Evolutionary conservation across 768 basidiomycete genomes (phyloP).

Genomic region (Pleurotus sapidus): DNA sequence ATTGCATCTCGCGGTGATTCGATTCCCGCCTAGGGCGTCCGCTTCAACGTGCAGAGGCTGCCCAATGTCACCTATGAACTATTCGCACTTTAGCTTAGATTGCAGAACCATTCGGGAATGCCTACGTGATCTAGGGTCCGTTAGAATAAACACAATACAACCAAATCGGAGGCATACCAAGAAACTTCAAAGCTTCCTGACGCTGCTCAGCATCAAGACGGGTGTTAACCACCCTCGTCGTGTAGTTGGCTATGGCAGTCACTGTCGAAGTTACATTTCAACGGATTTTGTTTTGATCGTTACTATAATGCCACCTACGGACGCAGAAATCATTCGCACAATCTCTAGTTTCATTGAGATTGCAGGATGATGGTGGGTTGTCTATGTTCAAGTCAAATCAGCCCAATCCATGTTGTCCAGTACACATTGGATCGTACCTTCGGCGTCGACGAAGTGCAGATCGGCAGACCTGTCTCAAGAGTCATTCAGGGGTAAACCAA

Average conservation of each 20-base stretch:
- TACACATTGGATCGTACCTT: conserved; percentile 23
- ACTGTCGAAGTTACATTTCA: conserved; percentile 24
- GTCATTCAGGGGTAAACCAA: not conserved
- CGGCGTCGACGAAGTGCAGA: conserved; percentile 51
- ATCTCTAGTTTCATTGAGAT: conserved; percentile 43
- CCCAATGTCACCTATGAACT: conserved; percentile 48
- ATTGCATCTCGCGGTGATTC: conserved; percentile 35
- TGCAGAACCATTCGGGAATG: not conserved
- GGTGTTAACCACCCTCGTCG: conserved; percentile 42
- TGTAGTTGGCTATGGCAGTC: conserved; percentile 57
- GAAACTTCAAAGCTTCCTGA: conserved; percentile 52
- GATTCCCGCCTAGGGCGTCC: conserved; percentile 39
- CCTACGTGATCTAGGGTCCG: conserved; percentile 27
- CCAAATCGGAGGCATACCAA: conserved; percentile 27
- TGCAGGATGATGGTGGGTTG: conserved; percentile 47
- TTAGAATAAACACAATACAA: not conserved
- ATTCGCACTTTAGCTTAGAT: not conserved
- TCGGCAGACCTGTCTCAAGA: conserved; percentile 29
- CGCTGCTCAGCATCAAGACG: conserved; percentile 37
- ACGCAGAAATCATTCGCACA: conserved; percentile 37
- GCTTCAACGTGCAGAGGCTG: conserved; percentile 51
- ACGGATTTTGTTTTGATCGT: conserved; percentile 7
- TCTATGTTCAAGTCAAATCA: conserved; percentile 19
- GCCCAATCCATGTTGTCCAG: no score
- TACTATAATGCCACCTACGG: conserved; percentile 31